phyloP scores from a whole-genome alignment of 1,284 basidiomycete species.

The Cronartium ribicola region DNA sequence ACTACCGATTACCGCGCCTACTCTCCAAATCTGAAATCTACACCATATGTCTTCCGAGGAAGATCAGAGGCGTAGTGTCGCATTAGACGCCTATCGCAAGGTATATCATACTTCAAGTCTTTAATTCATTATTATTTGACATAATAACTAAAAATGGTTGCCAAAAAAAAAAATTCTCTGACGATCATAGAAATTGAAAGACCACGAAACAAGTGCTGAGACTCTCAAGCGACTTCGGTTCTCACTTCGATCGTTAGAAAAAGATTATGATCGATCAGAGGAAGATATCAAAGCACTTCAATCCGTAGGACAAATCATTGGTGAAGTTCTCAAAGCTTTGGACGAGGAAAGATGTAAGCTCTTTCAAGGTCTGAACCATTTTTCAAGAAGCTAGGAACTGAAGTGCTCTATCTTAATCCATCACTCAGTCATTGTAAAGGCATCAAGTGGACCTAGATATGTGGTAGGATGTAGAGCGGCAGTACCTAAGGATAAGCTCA shows the following conservation, averaged over 20 bases:
- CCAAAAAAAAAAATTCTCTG: too few relatives aligned
- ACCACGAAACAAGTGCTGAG: constrained; percentile 31
- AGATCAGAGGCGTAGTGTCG: constrained; percentile 18
- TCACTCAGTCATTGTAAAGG: constrained; percentile 88
- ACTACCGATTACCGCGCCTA: too few relatives aligned
- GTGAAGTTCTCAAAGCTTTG: constrained; percentile 96
- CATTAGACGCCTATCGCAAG: constrained; percentile 36
- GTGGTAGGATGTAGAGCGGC: constrained; percentile 97
- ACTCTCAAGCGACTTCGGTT: constrained; percentile 35
- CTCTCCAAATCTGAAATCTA: not conserved
- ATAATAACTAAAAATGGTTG: not conserved
- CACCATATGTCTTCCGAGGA: constrained; percentile 29
- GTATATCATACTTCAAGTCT: not conserved
- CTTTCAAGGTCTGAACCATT: not conserved
- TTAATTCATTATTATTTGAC: too few relatives aligned
- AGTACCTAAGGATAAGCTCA: constrained; percentile 74
- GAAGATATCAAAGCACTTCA: constrained; percentile 99
- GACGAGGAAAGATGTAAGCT: constrained; percentile 92
- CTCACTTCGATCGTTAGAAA: constrained; percentile 59
- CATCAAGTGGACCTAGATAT: constrained; percentile 95
- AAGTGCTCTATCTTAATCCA: not conserved
- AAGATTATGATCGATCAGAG: constrained; percentile 90
- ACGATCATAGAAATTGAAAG: constrained; percentile 23
- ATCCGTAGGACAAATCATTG: constrained; percentile 97
- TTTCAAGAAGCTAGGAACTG: not conserved